Conservation (phyloP, 2,329 filamentous ascomycete genomes). For the Phialocephala sp. region DNA sequence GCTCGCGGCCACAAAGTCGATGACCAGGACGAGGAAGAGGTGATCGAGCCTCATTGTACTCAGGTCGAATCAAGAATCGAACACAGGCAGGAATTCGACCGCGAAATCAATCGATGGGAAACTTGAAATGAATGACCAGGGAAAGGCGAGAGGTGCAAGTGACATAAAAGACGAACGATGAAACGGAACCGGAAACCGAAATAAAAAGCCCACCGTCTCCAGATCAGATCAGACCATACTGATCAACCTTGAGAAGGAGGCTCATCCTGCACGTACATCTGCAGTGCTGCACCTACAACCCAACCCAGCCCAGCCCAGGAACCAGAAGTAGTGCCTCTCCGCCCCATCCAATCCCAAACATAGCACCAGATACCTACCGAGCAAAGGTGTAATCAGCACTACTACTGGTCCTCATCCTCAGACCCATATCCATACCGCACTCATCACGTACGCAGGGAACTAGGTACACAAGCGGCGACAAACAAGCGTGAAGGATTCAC, state of each 20-base stretch:
- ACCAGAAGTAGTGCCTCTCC: too few species aligned
- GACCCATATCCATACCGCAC: too few species aligned
- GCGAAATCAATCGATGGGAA: too few species aligned
- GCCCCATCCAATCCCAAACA: background rate
- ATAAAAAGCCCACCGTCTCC: background rate
- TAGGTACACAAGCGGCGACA: background rate
- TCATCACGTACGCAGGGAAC: background rate
- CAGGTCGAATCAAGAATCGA: too few species aligned
- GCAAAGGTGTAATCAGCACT: background rate
- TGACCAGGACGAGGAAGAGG: background rate
- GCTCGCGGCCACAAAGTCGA: background rate
- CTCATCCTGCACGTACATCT: background rate
- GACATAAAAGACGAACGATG: background rate
- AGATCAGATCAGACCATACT: background rate
- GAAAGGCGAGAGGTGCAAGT: background rate
- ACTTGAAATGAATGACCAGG: background rate
- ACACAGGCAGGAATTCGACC: too few species aligned
- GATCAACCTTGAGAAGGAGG: background rate
- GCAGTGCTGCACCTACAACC: too few species aligned
- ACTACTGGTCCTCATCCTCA: background rate
- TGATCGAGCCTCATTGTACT: background rate
- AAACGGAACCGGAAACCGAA: background rate
- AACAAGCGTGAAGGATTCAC: background rate
- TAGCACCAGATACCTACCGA: background rate
- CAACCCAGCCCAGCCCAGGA: too few species aligned